Evolutionary conservation across 352 stramenopile species (phyloP).

Genomic region (Pythium plurisporium): DNA sequence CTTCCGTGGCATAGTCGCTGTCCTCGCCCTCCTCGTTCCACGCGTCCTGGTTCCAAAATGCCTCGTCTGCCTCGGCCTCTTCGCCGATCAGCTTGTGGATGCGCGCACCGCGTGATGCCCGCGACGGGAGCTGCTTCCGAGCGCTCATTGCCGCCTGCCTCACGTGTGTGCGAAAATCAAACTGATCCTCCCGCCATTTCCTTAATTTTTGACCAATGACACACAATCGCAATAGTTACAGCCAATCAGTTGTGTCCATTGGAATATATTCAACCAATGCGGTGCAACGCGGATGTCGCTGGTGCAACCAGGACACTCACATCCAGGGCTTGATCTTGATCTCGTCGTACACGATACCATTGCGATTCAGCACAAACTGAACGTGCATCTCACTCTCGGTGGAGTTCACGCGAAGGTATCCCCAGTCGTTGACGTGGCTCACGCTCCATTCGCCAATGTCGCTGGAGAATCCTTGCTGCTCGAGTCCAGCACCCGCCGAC

Average conservation of each 20-base stretch:
- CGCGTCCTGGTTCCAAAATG: conserved; percentile 84
- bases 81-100: conserved; percentile 85
- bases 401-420: conserved; percentile 61
- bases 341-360: conserved; percentile 75
- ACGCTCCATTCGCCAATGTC: conserved; percentile 78
- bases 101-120: conserved; percentile 62
- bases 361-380: conserved; percentile 80
- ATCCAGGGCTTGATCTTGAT: conserved; percentile 56
- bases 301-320: conserved; percentile 6
- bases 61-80: conserved; percentile 81
- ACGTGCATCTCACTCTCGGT: conserved; percentile 62
- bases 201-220: too few species aligned
- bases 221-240: too few species aligned
- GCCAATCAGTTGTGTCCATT: conserved; percentile 1
- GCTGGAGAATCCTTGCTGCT: conserved; percentile 53
- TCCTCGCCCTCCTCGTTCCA: conserved; percentile 84
- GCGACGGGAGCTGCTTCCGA: conserved; percentile 40
- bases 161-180: not conserved
- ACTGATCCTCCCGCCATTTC: too few species aligned
- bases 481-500: conserved; percentile 75
- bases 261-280: conserved; percentile 10
- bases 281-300: too few species aligned
- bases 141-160: not conserved
- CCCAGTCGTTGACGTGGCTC: conserved; percentile 74
- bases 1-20: conserved; percentile 87